Conservation (phyloP, 495 filamentous ascomycete species). For the Aspergillus conjunctus region DNA sequence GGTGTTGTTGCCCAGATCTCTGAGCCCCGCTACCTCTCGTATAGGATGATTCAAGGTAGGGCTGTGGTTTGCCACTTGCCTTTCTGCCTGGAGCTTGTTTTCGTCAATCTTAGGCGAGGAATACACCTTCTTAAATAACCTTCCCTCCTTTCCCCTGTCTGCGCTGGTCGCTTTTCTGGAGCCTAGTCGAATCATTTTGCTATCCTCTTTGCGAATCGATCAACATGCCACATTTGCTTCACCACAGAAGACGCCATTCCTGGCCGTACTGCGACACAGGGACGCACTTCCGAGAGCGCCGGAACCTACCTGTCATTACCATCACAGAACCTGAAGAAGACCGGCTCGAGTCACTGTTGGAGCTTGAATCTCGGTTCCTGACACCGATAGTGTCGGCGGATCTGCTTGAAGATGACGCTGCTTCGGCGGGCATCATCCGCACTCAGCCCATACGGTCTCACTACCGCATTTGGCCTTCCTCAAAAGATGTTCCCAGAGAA, state of each 20-base stretch:
- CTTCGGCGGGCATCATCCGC: conserved; percentile 42
- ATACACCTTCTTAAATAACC: conserved; percentile 4
- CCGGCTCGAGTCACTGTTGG: conserved; percentile 24
- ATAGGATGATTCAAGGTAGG: conserved; percentile 12
- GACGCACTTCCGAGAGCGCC: conserved; percentile 6
- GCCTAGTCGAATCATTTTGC: neutral
- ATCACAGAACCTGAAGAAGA: conserved; percentile 19
- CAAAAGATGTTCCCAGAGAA: neutral
- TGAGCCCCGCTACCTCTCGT: conserved; percentile 15
- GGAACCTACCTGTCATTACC: conserved; percentile 19
- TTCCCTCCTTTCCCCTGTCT: neutral
- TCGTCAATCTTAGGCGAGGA: neutral
- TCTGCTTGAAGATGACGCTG: conserved; percentile 32
- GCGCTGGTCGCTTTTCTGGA: neutral
- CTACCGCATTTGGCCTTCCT: conserved; percentile 26
- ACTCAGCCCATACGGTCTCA: conserved; percentile 26
- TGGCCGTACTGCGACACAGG: conserved; percentile 45
- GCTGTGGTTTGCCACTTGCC: conserved; percentile 3
- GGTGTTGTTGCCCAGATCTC: neutral
- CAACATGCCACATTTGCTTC: conserved; percentile 33
- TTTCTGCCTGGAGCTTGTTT: conserved; percentile 9
- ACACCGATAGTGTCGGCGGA: conserved; percentile 30
- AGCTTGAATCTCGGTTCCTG: conserved; percentile 23
- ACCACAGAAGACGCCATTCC: conserved; percentile 44
- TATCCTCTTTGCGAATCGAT: neutral